Evolutionary conservation across 164 flowering plant genomes (phyloP).

Genomic region (Kalanchoe fedtschenkoi): DNA sequence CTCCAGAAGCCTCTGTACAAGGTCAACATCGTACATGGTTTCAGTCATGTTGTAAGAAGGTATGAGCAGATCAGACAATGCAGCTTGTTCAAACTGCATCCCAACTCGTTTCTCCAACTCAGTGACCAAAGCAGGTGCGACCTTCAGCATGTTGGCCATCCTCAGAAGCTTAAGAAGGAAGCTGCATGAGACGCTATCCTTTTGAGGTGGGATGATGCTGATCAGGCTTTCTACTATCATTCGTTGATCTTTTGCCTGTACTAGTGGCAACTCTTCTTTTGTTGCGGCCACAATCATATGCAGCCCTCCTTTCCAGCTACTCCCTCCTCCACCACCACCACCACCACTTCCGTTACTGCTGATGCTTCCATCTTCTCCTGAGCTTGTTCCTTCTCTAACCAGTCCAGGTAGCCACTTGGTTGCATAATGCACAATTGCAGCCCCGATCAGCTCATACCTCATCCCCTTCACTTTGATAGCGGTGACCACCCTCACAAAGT

Average conservation of each 20-base stretch:
- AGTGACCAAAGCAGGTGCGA: conserved; percentile 50
- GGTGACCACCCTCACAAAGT: conserved; percentile 53
- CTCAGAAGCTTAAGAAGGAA: conserved; percentile 60
- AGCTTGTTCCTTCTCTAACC: conserved; percentile 23
- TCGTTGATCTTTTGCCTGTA: conserved; percentile 42
- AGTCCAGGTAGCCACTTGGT: conserved; percentile 51
- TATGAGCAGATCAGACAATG: conserved; percentile 55
- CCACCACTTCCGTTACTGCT: conserved; percentile 35
- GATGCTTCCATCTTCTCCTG: conserved; percentile 35
- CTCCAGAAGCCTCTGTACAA: conserved; percentile 61
- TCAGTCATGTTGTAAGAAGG: conserved; percentile 44
- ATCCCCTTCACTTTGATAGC: conserved; percentile 46
- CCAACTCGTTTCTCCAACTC: conserved; percentile 84
- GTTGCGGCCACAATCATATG: background rate
- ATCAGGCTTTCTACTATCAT: conserved; percentile 64
- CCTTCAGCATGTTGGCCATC: conserved; percentile 51
- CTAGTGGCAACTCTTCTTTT: conserved; percentile 21
- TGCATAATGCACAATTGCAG: conserved; percentile 53
- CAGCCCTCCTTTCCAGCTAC: conserved; percentile 1
- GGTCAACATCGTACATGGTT: conserved; percentile 51
- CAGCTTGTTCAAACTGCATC: conserved; percentile 60
- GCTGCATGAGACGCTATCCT: conserved; percentile 56
- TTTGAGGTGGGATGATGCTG: conserved; percentile 57
- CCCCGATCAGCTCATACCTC: conserved; percentile 45
- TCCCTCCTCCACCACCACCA: no score